phyloP scores from a whole-genome alignment of 192 early-diverging fungal species.

The Entomortierella beljakovae region DNA sequence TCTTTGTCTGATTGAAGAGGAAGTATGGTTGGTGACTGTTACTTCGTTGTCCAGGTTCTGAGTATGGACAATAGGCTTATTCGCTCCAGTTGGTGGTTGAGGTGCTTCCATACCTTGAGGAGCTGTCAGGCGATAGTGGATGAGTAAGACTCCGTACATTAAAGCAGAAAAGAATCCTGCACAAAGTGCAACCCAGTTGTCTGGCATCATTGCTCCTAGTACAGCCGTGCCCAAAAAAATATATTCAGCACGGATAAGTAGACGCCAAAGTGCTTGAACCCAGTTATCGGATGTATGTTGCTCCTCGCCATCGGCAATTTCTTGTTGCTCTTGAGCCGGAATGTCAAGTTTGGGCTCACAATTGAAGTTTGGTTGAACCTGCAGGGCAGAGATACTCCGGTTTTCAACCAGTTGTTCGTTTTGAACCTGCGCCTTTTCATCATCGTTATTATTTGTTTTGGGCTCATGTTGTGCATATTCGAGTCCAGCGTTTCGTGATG shows the following conservation, averaged over 20 bases:
- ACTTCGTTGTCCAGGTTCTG: background rate
- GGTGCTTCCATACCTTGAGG: constrained; percentile 20
- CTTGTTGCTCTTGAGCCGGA: background rate
- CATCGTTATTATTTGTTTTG: background rate
- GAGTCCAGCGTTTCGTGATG: background rate
- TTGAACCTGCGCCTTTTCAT: background rate
- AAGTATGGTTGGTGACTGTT: background rate
- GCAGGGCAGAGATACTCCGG: too few species aligned
- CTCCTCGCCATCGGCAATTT: background rate
- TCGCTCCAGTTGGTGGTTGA: constrained; percentile 10
- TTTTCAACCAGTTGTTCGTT: too few species aligned
- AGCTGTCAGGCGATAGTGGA: constrained; percentile 20
- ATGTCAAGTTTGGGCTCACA: background rate
- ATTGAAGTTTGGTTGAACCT: too few species aligned
- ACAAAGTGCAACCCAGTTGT: constrained; percentile 24
- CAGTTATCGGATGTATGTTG: constrained; percentile 3
- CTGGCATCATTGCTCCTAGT: constrained; percentile 44
- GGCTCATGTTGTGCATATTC: constrained; percentile 12
- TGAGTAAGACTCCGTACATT: constrained; percentile 23
- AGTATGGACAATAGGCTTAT: background rate
- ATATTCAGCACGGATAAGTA: constrained; percentile 35
- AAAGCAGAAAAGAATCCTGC: constrained; percentile 36
- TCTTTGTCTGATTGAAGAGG: background rate
- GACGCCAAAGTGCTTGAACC: constrained; percentile 30
- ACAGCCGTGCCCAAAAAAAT: constrained; percentile 35